Base-by-base conservation (phyloP, 202 grass and related monocot species). In the Hordeum pubiflorum region DNA sequence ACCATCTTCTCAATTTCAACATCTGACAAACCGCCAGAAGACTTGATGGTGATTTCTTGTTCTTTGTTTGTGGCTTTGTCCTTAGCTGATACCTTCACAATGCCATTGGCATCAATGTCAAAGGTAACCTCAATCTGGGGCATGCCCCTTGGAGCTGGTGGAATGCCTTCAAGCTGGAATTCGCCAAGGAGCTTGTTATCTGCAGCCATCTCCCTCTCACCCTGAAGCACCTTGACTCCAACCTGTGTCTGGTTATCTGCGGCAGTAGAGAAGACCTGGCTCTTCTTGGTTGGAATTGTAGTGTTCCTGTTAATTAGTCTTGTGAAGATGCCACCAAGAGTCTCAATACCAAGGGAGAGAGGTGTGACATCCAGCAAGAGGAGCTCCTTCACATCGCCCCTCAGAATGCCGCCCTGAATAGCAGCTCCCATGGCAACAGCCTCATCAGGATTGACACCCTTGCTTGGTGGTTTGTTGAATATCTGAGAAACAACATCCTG, bases 291-390 rank as follows among this genome's bases (percentile, higher is more conserved):
- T 59, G 94, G 94, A 79, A 97, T 94, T 59, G 94, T 97, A 21
- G 92, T 94, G 82, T 97, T 97, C 63, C 94, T 56, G 83, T 87
- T 94, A 66, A 97, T 97, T 22, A 97, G 82, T 82, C 94, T 92
- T 62, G 94, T 97, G 69, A 97, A 97, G 86, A 97, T 94, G 64
- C 94, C 94, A 82, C 94, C 94, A 80, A 97, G 92, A 40, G 94
- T 97, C 66, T 97, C 94, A 32, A 97, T 85, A 77, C 94, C 94
- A 3, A 97, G 94, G 65, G 94, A 97, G 10, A 97, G 94, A 12
- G 94, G 94, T 0, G 94, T 97, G 15, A 97, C 92, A 64, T 97
- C 94, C 33, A 97, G 90, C 94, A 97, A 87, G 13, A 97, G 88
- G 48, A 97, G 94, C 76, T 97, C 94, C 73, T 97, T 94, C 67